A percentile compares a stretch with the other conserved stretches of the same genome.
Conservation (phyloP, 163 green algal genomes). For the Coccomyxa subellipsoidea region DNA sequence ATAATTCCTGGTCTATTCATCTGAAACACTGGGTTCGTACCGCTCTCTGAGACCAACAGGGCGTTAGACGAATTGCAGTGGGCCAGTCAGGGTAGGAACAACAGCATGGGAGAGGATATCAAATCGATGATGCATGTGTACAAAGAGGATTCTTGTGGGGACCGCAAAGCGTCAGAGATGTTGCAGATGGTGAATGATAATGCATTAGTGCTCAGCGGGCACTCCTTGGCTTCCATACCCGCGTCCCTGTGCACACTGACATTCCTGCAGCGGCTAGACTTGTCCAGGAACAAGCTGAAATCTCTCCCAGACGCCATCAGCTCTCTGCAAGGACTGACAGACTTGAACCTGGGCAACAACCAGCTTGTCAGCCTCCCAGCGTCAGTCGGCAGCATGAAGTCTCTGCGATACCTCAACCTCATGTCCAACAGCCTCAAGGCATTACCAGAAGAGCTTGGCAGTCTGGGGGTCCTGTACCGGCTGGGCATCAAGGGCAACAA, state of each 20-base stretch:
- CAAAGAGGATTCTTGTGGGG: not conserved
- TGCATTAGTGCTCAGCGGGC: not conserved
- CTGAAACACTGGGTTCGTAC: not conserved
- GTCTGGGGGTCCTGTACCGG: slow-evolving; percentile 36
- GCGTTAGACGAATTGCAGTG: not conserved
- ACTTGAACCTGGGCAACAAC: slow-evolving; percentile 26
- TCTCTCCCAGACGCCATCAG: not conserved
- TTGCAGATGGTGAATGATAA: not conserved
- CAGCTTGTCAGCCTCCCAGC: not conserved
- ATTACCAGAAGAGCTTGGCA: slow-evolving; percentile 36
- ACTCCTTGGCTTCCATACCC: not conserved
- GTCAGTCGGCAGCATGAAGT: not conserved
- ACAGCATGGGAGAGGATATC: not conserved
- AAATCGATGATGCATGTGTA: too few relatives aligned
- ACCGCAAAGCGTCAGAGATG: not conserved
- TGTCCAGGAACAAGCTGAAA: slow-evolving; percentile 7
- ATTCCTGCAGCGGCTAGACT: not conserved
- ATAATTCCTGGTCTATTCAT: too few relatives aligned
- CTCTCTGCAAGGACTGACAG: not conserved
- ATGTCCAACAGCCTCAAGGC: slow-evolving; percentile 34
- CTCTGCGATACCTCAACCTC: slow-evolving; percentile 35
- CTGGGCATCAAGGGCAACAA: slow-evolving; percentile 60
- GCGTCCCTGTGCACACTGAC: not conserved
- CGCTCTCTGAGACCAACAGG: not conserved
- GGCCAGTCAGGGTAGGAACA: not conserved